Evolutionary conservation across 1,284 basidiomycete genomes (phyloP), one percentile per base, ranked within the genome.

Genomic region (Cerioporus squamosus): DNA sequence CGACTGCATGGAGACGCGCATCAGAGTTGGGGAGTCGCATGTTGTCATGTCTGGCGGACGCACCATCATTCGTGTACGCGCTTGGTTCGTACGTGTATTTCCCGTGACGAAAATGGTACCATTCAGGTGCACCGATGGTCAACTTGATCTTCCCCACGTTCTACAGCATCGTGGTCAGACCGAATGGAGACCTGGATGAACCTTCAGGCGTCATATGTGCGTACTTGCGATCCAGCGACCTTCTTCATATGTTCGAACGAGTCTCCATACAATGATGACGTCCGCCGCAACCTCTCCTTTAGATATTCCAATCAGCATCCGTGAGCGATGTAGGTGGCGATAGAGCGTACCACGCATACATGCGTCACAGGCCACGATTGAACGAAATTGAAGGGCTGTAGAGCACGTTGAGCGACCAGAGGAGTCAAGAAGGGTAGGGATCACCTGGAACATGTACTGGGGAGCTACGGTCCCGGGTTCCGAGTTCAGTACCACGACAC

Each of bases 31-130:
- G 24, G 9, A 31, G 12, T 4, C 17, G 18, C 36, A 18, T 15
- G n/a, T n/a, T 15, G 24, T 15, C 24, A 31, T 15, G 7, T 29
- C 8, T 7, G 29, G 14, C 5, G n/a, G 15, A 38, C 74, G 51
- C 44, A 79, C 85, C 81, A 62, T 90, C 84, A 64, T 77, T 80
- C 17, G 78, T 74, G 70, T 90, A 91, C 3, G 86, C 82, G 5
- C 77, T 73, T 24, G 77, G 73, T 62, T 85, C 79, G 67, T 86
- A 87, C 52, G 82, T 78, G 39, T 70, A 61, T 3, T 79, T 75
- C 53, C 87, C 86, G 65, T 88, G 87, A 20, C 84, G 83, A 51
- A 90, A 79, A 70, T 90, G 88, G 70, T 85, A 87, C 90, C 88
- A 90, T 14, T 84, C 83, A 2, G 89, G 89, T 0, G 86, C 82